Base-by-base conservation (phyloP, 2,329 filamentous ascomycete species). In the Xylaria sp. region DNA sequence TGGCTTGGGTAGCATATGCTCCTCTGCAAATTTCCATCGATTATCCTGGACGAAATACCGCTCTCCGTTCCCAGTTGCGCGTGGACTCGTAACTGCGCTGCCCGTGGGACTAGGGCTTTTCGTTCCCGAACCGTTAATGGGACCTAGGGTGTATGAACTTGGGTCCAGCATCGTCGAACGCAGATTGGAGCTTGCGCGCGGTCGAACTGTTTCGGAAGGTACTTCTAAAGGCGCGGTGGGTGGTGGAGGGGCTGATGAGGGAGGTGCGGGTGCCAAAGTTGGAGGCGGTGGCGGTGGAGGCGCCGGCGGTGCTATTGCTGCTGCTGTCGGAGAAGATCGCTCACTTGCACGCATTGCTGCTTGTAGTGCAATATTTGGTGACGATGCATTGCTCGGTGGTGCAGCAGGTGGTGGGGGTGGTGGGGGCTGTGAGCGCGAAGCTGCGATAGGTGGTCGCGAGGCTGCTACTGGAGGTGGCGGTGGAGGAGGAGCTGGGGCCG, bases 11-110 rank as follows among this genome's bases (percentile, higher is more conserved):
- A 98, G 85, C 74, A 92, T 86, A 42, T 86, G 87, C 75, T 98
- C 95, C 55, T 91, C 88, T 74, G 95, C 92, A 78, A 98, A 99
- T 72, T 91, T 92, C 90, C 94, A 99, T 73, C 95, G 86, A 63
- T 85, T 80, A 79, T 98, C 96, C 70, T 93, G 88, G 59, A 97
- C 89, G 12, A 87, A 81, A 66, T 90, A 82, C 23, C 84, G 84
- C 47, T 75, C 79, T 29, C 64, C 63, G 16, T 62, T 65, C 9
- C 66, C 64, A 18, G 69, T 67, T 16, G 60, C 71, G 40, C 76
- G 68, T 66, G 61, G 74, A 76, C 73, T 78, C 78, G 75, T 75
- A 74, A 68, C 72, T 62, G 75, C 76, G 69, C 71, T 81, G 25
- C 76, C 74, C 4, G 82, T 82, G 0, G 84, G 83, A 69, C 82